These are phyloP conservation scores for Coemansia sp. DNA, from an alignment of 371 early-diverging fungal genomes.

Conservation along the genomic window DNA sequence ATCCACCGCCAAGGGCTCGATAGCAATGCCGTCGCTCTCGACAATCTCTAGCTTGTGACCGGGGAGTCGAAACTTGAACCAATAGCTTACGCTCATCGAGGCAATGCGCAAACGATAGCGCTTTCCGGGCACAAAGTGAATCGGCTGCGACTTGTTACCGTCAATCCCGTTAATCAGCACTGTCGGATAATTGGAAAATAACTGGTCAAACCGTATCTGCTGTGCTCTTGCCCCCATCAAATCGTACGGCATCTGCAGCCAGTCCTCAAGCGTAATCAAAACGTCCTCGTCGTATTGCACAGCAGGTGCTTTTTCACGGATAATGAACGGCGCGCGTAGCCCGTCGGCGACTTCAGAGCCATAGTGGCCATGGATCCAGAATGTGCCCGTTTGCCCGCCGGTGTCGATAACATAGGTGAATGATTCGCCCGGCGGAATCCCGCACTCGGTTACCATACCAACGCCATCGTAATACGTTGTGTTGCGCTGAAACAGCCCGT, in stretches of 20 bases:
- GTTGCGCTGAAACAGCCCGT: conserved; percentile 68
- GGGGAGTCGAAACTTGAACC: conserved; percentile 73
- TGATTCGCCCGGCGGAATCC: conserved; percentile 10
- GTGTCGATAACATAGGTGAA: conserved; percentile 43
- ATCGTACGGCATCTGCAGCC: conserved; percentile 13
- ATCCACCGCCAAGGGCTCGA: conserved; percentile 57
- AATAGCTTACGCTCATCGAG: conserved; percentile 69
- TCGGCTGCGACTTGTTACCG: conserved; percentile 20
- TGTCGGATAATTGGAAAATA: not conserved
- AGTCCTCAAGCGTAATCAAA: conserved; percentile 60
- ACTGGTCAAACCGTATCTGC: not conserved
- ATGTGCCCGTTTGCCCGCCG: conserved; percentile 15
- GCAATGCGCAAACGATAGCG: conserved; percentile 81
- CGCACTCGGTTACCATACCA: conserved; percentile 56
- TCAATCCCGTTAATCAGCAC: conserved; percentile 27
- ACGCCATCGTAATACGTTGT: conserved; percentile 63
- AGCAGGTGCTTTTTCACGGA: not conserved
- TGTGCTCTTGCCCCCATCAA: not conserved
- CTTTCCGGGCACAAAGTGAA: conserved; percentile 63
- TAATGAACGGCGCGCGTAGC: conserved; percentile 20
- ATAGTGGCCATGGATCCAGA: conserved; percentile 40
- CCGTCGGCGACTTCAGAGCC: conserved; percentile 27
- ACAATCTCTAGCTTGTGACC: conserved; percentile 73
- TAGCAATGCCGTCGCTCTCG: conserved; percentile 74
- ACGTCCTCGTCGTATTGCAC: conserved; percentile 67